Evolutionary conservation across 2,329 filamentous ascomycete species (phyloP).

Genomic region (Cordyceps javanica): DNA sequence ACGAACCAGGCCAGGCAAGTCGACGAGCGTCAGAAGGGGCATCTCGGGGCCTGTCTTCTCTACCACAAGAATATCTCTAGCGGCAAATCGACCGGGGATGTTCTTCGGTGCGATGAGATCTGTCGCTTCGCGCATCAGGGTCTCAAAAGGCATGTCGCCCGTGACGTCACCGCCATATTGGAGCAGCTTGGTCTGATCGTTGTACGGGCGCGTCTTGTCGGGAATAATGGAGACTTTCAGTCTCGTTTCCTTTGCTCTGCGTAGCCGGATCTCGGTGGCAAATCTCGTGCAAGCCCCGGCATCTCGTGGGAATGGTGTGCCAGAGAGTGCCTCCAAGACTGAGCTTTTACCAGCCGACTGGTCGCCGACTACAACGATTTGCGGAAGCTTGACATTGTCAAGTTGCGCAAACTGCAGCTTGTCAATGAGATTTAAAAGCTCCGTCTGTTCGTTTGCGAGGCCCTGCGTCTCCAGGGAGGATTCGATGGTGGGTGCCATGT

Average conservation of each 20-base stretch:
- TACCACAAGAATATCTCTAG: constrained; percentile 49
- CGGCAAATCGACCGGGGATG: constrained; percentile 44
- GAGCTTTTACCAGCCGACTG: constrained; percentile 60
- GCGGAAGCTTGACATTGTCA: constrained; percentile 48
- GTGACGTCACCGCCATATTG: constrained; percentile 43
- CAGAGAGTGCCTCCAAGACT: constrained; percentile 57
- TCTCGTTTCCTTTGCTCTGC: constrained; percentile 37
- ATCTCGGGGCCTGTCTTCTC: constrained; percentile 54
- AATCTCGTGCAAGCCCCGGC: constrained; percentile 57
- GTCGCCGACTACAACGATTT: constrained; percentile 59
- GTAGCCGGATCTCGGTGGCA: constrained; percentile 53
- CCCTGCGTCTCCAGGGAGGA: constrained; percentile 43
- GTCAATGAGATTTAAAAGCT: constrained; percentile 51
- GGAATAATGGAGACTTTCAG: constrained; percentile 50
- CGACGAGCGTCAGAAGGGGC: constrained; percentile 55
- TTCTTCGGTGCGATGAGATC: constrained; percentile 45
- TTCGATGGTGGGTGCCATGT: constrained; percentile 38
- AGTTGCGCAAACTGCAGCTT: constrained; percentile 48
- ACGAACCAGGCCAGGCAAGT: constrained; percentile 53
- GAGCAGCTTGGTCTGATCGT: constrained; percentile 41
- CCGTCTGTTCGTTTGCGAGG: constrained; percentile 48
- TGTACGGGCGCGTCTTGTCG: constrained; percentile 39
- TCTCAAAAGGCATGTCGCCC: constrained; percentile 40
- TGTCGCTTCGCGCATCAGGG: constrained; percentile 44
- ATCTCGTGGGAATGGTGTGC: constrained; percentile 54